These are phyloP conservation scores for Acanthamoeba castellanii DNA, from an alignment of 208 protist species.

Conservation along the genomic window DNA sequence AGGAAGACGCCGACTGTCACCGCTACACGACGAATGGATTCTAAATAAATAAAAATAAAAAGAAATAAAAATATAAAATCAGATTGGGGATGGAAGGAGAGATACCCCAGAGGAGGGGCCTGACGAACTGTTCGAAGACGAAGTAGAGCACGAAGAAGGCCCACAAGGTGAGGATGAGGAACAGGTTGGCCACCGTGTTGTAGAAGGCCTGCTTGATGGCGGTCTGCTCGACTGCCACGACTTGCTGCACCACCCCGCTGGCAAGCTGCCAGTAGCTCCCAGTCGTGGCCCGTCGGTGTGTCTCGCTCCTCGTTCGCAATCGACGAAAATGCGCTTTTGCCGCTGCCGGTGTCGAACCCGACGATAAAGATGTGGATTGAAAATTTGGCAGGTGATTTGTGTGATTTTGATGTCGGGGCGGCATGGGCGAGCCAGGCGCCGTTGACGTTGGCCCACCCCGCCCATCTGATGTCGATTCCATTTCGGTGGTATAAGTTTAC, in stretches of 20 bases:
- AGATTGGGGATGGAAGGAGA: not conserved
- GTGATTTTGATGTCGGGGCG: not conserved
- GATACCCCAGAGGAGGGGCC: conserved; percentile 54
- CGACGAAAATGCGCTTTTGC: not conserved
- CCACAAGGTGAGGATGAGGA: conserved; percentile 57
- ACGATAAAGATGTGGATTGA: not conserved
- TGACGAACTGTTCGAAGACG: conserved; percentile 64
- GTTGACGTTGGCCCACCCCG: not conserved
- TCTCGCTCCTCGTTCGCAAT: not conserved
- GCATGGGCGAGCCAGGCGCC: not conserved
- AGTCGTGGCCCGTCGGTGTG: not conserved
- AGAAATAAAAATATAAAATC: not conserved
- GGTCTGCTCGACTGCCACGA: not conserved
- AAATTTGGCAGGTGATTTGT: not conserved
- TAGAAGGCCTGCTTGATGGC: conserved; percentile 70
- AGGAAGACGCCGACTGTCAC: conserved; percentile 23
- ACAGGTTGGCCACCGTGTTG: conserved; percentile 54
- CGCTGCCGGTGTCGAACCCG: not conserved
- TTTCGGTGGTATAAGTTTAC: no score
- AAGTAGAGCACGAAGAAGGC: conserved; percentile 66
- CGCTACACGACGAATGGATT: not conserved
- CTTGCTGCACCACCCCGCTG: conserved; percentile 38
- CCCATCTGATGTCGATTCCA: no score
- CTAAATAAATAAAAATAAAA: not conserved
- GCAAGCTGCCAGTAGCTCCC: conserved; percentile 21